These are phyloP conservation scores for Pythium monospermum DNA, from an alignment of 352 stramenopile genomes.

Conservation along the genomic window DNA sequence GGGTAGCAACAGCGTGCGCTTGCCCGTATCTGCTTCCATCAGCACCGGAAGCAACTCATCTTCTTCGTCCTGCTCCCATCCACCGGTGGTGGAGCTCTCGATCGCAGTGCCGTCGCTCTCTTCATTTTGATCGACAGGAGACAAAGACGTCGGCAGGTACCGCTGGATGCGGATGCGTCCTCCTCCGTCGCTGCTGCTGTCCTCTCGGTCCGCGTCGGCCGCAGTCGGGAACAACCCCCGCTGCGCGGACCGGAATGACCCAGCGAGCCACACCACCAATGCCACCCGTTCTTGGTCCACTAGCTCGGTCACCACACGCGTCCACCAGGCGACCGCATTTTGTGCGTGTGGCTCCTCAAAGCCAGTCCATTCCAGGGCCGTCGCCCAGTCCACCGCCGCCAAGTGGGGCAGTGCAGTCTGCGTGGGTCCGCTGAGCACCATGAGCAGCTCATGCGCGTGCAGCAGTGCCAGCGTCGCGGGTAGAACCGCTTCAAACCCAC, in stretches of 20 bases:
- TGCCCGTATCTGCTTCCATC: conserved; percentile 19
- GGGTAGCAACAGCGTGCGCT: conserved; percentile 38
- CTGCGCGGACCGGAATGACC: conserved; percentile 39
- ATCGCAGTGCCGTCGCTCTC: background rate
- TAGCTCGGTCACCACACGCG: conserved; percentile 44
- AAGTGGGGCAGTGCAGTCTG: conserved; percentile 5
- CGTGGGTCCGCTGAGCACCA: conserved; percentile 40
- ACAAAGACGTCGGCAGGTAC: no score
- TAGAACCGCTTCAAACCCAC: conserved; percentile 51
- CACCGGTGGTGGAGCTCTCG: background rate
- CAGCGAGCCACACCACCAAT: conserved; percentile 47
- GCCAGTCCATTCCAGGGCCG: conserved; percentile 12
- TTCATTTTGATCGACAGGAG: no score
- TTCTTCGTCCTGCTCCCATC: background rate
- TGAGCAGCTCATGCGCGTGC: conserved; percentile 39
- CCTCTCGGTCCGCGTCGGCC: background rate
- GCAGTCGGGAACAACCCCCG: conserved; percentile 34
- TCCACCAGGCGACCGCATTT: conserved; percentile 28
- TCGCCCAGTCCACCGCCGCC: conserved; percentile 2
- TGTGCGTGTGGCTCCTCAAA: conserved; percentile 15
- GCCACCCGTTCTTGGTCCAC: conserved; percentile 57
- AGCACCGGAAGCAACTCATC: conserved; percentile 18
- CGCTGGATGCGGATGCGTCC: background rate
- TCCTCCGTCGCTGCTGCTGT: background rate
- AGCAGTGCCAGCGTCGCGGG: conserved; percentile 48